A percentile compares a stretch with the other conserved stretches of the same genome.
Evolutionary conservation across 768 basidiomycete genomes (phyloP).

Genomic region (Flagelloscypha sp.): DNA sequence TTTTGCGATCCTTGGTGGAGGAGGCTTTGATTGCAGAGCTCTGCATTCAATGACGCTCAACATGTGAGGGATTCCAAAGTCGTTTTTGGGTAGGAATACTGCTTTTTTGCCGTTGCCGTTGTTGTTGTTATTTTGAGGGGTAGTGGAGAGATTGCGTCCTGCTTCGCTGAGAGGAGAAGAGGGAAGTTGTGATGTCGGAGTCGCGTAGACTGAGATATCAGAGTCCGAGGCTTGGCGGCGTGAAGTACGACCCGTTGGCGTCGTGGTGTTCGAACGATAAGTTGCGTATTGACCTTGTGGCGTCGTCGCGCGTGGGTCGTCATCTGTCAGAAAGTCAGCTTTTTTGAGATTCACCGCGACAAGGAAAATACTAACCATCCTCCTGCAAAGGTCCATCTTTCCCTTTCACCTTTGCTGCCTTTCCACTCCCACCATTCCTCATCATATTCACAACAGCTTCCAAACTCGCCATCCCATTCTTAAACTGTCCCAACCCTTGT

Average conservation of each 20-base stretch:
- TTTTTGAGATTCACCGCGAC: too few relatives aligned
- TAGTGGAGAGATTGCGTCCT: neutral
- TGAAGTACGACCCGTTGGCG: slow-evolving; percentile 9
- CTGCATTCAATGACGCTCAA: slow-evolving; percentile 77
- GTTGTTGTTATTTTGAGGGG: slow-evolving; percentile 8
- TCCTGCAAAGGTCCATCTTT: too few relatives aligned
- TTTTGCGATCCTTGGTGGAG: slow-evolving; percentile 24
- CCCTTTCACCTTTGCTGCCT: too few relatives aligned
- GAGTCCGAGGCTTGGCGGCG: slow-evolving; percentile 32
- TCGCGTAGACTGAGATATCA: slow-evolving; percentile 46
- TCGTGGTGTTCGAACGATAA: slow-evolving; percentile 9
- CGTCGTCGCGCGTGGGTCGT: too few relatives aligned
- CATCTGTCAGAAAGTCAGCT: too few relatives aligned
- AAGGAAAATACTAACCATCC: too few relatives aligned
- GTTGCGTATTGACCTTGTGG: too few relatives aligned
- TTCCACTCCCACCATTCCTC: slow-evolving; percentile 55
- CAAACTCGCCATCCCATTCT: too few relatives aligned
- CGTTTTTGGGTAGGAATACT: slow-evolving; percentile 57
- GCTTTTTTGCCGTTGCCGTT: slow-evolving; percentile 25
- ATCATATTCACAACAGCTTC: slow-evolving; percentile 53
- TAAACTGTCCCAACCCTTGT: too few relatives aligned
- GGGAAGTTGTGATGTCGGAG: slow-evolving; percentile 24
- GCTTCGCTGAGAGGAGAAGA: slow-evolving; percentile 12
- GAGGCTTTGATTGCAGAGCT: slow-evolving; percentile 29
- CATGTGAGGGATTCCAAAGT: slow-evolving; percentile 83